Percentiles rank a stretch among this genome's conserved stretches.
Evolutionary conservation across 139 green algal genomes (phyloP).

Genomic region (Volvox reticuliferus): DNA sequence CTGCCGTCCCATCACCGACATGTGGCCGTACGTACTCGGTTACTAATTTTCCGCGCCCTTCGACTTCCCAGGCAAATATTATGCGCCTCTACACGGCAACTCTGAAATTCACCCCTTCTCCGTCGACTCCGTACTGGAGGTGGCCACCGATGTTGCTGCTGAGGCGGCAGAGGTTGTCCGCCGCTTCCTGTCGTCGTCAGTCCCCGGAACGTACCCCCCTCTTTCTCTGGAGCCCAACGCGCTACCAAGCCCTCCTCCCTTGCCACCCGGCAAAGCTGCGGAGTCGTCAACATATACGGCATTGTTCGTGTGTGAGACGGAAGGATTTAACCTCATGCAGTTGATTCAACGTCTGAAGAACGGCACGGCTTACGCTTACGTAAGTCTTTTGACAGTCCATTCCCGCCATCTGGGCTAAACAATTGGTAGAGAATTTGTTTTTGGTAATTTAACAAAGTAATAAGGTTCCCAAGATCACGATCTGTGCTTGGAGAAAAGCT

Average conservation of each 20-base stretch:
- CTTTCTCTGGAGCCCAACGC: background rate
- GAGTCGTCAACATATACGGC: background rate
- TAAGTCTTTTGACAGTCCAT: background rate
- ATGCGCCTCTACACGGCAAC: background rate
- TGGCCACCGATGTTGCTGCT: background rate
- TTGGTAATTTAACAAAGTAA: no score
- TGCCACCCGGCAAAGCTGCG: background rate
- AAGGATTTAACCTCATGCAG: background rate
- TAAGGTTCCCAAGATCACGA: no score
- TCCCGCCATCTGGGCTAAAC: no score
- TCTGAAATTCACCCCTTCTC: background rate
- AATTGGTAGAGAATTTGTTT: no score
- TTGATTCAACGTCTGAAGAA: background rate
- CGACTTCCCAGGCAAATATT: background rate
- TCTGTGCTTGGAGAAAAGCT: no score
- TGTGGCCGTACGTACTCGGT: no score
- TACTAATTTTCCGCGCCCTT: no score
- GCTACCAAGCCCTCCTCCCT: background rate
- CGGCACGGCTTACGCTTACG: background rate
- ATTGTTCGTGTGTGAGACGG: background rate
- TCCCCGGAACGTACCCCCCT: background rate
- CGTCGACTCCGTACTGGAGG: background rate
- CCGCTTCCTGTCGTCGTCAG: slow-evolving; percentile 11
- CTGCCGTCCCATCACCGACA: no score
- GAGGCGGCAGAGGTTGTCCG: slow-evolving; percentile 7